phyloP scores from a whole-genome alignment of 2,329 filamentous ascomycete genomes.

The Chaetothyriales sp. region DNA sequence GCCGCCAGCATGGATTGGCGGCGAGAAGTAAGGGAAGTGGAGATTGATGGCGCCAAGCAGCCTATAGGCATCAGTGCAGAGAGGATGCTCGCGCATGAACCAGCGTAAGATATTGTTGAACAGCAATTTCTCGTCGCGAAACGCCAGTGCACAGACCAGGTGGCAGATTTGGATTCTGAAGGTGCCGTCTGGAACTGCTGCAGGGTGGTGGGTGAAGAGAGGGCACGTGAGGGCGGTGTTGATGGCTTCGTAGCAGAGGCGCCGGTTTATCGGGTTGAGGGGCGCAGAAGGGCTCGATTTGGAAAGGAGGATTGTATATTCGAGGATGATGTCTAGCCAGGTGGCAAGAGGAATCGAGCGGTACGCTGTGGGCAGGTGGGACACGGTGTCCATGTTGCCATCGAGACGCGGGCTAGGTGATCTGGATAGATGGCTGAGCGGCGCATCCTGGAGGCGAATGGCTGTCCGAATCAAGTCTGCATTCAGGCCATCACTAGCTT shows the following conservation, averaged over 20 bases:
- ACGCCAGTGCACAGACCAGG: constrained; percentile 68
- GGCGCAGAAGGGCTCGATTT: constrained; percentile 15
- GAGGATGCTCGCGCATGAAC: constrained; percentile 71
- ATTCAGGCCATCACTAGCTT: constrained; percentile 8
- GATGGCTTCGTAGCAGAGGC: constrained; percentile 56
- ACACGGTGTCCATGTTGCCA: neutral
- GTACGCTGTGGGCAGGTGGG: constrained; percentile 34
- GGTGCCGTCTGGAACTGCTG: constrained; percentile 33
- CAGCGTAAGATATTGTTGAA: constrained; percentile 58
- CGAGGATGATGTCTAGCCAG: constrained; percentile 84
- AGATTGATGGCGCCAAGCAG: constrained; percentile 69
- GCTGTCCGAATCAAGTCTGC: neutral
- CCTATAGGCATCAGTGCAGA: constrained; percentile 68
- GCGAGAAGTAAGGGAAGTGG: constrained; percentile 45
- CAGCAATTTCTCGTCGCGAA: constrained; percentile 62
- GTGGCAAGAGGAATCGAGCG: constrained; percentile 66
- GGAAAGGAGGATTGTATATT: constrained; percentile 68
- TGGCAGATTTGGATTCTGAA: constrained; percentile 66
- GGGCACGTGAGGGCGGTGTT: constrained; percentile 66
- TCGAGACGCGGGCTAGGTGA: neutral
- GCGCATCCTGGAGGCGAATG: neutral
- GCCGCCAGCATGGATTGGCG: constrained; percentile 43
- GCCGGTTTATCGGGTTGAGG: constrained; percentile 46
- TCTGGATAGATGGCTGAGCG: neutral
- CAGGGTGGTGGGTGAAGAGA: constrained; percentile 60